phyloP scores from a whole-genome alignment of 768 basidiomycete genomes.

The Pilatotrama ljubarskyi region DNA sequence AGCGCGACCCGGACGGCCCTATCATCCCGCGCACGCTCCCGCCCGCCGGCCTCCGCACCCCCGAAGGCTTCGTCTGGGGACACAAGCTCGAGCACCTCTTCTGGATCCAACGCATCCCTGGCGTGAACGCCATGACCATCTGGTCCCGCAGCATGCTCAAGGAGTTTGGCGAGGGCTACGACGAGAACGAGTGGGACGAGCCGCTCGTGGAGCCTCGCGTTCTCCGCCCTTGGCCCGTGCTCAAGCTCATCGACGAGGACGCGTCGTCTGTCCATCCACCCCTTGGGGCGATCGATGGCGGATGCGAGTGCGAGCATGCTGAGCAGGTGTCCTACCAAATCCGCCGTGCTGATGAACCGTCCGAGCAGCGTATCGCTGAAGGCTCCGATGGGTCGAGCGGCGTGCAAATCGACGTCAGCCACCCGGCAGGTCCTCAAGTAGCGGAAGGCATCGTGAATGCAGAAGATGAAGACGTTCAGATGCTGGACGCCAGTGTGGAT shows the following conservation, averaged over 20 bases:
- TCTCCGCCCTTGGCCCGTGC: constrained; percentile 24
- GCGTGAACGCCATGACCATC: constrained; percentile 29
- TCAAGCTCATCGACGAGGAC: constrained; percentile 8
- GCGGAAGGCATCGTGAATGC: too few relatives aligned
- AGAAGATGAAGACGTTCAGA: background rate
- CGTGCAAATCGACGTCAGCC: too few relatives aligned
- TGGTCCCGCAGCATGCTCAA: constrained; percentile 37
- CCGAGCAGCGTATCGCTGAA: background rate
- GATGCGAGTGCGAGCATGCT: constrained; percentile 9
- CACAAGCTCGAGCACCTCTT: constrained; percentile 12
- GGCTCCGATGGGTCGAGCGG: too few relatives aligned
- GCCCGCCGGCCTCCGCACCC: constrained; percentile 18
- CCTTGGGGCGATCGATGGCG: constrained; percentile 6
- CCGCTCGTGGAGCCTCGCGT: constrained; percentile 20
- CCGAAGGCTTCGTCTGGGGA: constrained; percentile 19
- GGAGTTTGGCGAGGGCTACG: constrained; percentile 32
- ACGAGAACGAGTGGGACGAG: constrained; percentile 17
- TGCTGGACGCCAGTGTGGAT: background rate
- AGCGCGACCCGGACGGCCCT: constrained; percentile 20
- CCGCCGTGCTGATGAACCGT: background rate
- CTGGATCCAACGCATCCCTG: constrained; percentile 15
- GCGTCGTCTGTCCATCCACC: background rate
- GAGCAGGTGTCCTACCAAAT: constrained; percentile 4
- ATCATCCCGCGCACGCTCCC: constrained; percentile 7
- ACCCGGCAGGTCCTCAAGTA: too few relatives aligned